These are phyloP conservation scores for Saururus chinensis DNA, from an alignment of 164 flowering plant genomes.

Conservation along the genomic window DNA sequence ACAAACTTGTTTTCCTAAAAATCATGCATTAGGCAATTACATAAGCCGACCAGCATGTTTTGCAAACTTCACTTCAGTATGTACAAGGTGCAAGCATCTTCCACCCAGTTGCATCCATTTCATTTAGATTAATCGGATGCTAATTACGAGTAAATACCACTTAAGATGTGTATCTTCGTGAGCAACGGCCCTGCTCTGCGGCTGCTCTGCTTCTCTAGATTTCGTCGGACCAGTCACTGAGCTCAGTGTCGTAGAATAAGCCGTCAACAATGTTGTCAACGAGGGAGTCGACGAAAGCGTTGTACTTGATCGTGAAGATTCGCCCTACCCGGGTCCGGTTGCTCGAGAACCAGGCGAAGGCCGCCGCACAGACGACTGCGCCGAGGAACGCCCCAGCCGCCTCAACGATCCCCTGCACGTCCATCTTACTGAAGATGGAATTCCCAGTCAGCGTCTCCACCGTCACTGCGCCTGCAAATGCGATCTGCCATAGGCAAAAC, in stretches of 20 bases:
- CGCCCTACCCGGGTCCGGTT: conserved; percentile 56
- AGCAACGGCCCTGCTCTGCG: too few species aligned
- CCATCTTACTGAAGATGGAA: conserved; percentile 75
- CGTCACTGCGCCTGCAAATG: conserved; percentile 64
- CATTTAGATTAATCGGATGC: too few species aligned
- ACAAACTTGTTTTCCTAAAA: too few species aligned
- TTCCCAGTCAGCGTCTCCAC: conserved; percentile 58
- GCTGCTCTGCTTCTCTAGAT: background rate
- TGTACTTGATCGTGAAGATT: conserved; percentile 54
- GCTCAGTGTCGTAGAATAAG: conserved; percentile 56
- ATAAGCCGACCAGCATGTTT: too few species aligned
- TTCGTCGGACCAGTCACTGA: conserved; percentile 59
- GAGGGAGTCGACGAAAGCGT: conserved; percentile 63
- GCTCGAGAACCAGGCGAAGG: conserved; percentile 66
- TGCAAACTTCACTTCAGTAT: too few species aligned
- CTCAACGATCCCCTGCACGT: conserved; percentile 46
- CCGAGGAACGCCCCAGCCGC: conserved; percentile 51
- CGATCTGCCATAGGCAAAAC: conserved; percentile 30
- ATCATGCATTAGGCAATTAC: too few species aligned
- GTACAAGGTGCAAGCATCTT: too few species aligned
- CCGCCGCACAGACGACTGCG: conserved; percentile 52
- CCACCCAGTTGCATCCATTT: too few species aligned
- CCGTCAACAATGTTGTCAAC: conserved; percentile 80
- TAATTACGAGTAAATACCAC: too few species aligned
- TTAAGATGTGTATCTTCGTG: too few species aligned